Conservation (phyloP, 2,329 filamentous ascomycete species). For the Fusarium stilboides region DNA sequence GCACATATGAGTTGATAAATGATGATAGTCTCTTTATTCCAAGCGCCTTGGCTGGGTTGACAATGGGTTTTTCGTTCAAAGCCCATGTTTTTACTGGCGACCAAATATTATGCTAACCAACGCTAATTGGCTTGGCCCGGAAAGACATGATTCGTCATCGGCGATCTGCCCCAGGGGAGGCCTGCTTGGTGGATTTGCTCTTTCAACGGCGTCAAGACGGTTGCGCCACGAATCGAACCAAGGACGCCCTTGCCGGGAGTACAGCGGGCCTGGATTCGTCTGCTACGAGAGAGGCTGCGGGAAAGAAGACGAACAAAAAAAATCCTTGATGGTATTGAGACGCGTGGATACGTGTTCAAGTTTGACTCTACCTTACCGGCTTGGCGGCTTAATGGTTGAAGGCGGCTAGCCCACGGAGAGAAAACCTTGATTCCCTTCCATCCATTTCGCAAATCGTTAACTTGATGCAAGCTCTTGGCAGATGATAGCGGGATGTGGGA, state of each 20-base stretch:
- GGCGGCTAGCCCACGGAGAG: conserved; percentile 2
- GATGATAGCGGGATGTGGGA: conserved; percentile 39
- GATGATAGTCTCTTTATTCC: conserved; percentile 7
- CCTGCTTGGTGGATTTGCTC: conserved; percentile 23
- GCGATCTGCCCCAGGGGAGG: conserved; percentile 36
- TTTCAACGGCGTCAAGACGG: conserved; percentile 28
- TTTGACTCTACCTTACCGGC: conserved; percentile 1
- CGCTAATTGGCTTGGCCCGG: conserved; percentile 16
- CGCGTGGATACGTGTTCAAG: conserved; percentile 35
- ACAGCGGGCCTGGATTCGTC: conserved; percentile 21
- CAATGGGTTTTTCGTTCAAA: conserved; percentile 11
- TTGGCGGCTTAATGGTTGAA: conserved; percentile 10
- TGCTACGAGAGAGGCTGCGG: conserved; percentile 6
- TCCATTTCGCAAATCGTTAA: conserved; percentile 31
- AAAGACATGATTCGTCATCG: conserved; percentile 36
- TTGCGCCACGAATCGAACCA: conserved; percentile 36
- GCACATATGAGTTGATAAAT: conserved; percentile 13
- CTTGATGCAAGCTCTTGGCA: conserved; percentile 30
- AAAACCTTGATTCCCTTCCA: conserved; percentile 33
- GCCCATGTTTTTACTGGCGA: conserved; percentile 4
- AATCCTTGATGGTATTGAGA: conserved; percentile 3
- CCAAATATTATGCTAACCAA: background rate
- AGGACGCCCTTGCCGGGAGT: conserved; percentile 39
- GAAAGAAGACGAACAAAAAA: conserved; percentile 5
- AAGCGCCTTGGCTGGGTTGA: conserved; percentile 2